Percentiles rank a stretch among this genome's conserved stretches.
Conservation (phyloP, 768 basidiomycete genomes). For the Boletus sensibilis region DNA sequence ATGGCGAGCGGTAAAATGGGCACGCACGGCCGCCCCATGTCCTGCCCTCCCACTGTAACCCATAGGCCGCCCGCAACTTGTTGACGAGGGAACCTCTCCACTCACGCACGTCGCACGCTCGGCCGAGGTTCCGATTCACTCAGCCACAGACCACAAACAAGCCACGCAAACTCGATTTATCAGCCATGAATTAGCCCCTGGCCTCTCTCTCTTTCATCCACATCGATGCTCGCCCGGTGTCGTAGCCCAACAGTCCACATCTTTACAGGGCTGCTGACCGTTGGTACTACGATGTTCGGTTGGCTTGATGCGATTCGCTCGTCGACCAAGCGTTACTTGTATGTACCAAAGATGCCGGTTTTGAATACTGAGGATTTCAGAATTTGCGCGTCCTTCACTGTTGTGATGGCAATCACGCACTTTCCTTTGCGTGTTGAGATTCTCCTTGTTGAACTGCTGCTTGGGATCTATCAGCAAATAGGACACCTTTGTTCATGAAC, state of each 20-base stretch:
- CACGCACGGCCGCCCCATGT: not conserved
- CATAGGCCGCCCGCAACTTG: not conserved
- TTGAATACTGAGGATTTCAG: not conserved
- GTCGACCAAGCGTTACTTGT: not conserved
- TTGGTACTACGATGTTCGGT: conserved; percentile 12
- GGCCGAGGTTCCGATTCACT: not conserved
- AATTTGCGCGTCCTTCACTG: not conserved
- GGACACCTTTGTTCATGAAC: too few relatives aligned
- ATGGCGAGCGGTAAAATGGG: not conserved
- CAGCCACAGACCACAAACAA: conserved; percentile 9
- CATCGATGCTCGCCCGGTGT: conserved; percentile 1
- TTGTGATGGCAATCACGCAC: too few relatives aligned
- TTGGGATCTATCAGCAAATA: too few relatives aligned
- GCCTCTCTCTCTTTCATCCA: not conserved
- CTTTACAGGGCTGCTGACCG: conserved; percentile 1
- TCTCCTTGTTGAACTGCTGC: too few relatives aligned
- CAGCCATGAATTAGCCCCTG: not conserved
- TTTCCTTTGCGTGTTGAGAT: too few relatives aligned
- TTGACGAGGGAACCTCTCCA: not conserved
- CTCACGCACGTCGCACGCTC: not conserved
- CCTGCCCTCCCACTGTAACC: not conserved
- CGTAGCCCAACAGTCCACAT: conserved; percentile 25
- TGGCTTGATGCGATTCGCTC: not conserved
- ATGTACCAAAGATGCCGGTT: not conserved
- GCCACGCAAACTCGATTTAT: conserved; percentile 1